A percentile compares a stretch with the other conserved stretches of the same genome.
These are phyloP conservation scores for Sclerotinia glacialis DNA, from an alignment of 2,329 filamentous ascomycete genomes.

Conservation along the genomic window DNA sequence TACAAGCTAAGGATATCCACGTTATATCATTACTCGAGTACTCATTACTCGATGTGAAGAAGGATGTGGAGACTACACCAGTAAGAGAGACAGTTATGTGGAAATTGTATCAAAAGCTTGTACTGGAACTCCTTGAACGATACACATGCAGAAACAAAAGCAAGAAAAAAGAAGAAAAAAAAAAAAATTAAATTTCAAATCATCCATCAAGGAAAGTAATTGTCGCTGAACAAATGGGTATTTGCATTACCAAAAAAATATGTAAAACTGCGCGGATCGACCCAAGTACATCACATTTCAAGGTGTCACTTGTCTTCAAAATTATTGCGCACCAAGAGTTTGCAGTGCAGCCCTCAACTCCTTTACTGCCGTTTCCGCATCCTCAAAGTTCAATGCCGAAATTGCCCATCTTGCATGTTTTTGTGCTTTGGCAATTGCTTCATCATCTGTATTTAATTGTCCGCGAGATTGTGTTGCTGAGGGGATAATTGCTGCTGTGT, in stretches of 20 bases:
- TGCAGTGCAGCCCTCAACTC: conserved; percentile 74
- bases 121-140: neutral
- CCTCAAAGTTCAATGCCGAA: conserved; percentile 93
- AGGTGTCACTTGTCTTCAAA: neutral
- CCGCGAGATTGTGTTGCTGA: conserved; percentile 26
- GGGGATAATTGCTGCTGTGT: conserved; percentile 25
- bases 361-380: conserved; percentile 83
- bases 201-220: neutral
- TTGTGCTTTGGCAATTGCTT: conserved; percentile 72
- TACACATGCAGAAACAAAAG: neutral
- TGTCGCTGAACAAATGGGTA: neutral
- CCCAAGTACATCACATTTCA: neutral
- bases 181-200: too few relatives aligned
- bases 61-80: neutral
- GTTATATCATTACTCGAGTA: too few relatives aligned
- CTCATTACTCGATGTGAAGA: neutral
- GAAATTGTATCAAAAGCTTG: neutral
- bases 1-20: neutral
- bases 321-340: conserved; percentile 37
- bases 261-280: neutral
- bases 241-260: neutral
- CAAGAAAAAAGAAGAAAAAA: neutral
- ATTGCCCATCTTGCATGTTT: conserved; percentile 98
- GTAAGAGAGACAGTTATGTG: neutral
- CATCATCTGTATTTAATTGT: conserved; percentile 61